Base-by-base conservation (phyloP, 2,329 filamentous ascomycete species). In the Curvularia sp. region DNA sequence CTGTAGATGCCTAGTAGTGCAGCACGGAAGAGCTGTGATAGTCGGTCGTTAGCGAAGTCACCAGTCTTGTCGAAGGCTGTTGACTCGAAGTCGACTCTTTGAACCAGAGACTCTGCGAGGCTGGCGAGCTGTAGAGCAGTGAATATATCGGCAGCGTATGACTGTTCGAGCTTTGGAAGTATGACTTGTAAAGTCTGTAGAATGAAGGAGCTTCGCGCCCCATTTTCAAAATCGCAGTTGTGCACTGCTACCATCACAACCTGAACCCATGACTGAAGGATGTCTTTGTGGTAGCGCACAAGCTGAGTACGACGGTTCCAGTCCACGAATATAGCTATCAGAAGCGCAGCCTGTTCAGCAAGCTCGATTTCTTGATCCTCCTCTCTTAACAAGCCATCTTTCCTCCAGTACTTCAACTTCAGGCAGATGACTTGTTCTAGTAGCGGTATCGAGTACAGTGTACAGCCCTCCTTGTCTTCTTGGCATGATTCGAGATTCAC, bases 21-120 rank as follows among this genome's bases (percentile, higher is more conserved):
- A 38, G 92, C 86, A 62, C 96, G 91, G 82, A 99, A 97, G 3
- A 98, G 85, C 72, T 97, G 90, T 72, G 93, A 93, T 0, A 98
- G 83, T 71, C 95, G 92, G 74, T 98, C 94, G 72, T 92, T 91
- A 32, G 95, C 87, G 25, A 94, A 83, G 73, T 92, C 92, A 34
- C 89, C 82, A 12, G 78, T 80, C 63, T 78, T 77, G 51, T 80
- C 80, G 28, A 78, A 80, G 3, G 77, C 77, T 18, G 75, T 75
- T 10, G 78, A 75, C 47, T 79, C 64, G 77, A 89, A 80, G 74
- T 93, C 86, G 68, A 95, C 80, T 74, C 89, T 87, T 72, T 88
- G 90, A 3, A 93, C 82, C 1, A 95, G 80, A 19, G 89, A 83
- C 70, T 89, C 88, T 10, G 89, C 87, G n/a, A 97, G 82, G 64